Evolutionary conservation across 2,329 filamentous ascomycete genomes (phyloP).

Genomic region (Endothia cerciana): DNA sequence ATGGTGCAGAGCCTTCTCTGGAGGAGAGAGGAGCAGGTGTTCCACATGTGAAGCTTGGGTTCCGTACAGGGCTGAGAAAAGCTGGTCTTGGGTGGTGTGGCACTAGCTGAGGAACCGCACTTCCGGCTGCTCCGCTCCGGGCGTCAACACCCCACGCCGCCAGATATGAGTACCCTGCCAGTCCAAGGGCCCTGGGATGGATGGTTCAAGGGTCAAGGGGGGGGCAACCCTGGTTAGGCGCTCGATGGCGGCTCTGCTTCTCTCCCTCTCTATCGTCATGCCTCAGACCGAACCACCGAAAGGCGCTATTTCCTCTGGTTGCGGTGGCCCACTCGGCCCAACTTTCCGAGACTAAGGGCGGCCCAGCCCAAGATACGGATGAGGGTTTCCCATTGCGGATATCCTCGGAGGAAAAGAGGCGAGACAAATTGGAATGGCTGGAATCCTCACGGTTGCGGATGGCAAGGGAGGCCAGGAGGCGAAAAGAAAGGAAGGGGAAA

Average conservation of each 20-base stretch:
- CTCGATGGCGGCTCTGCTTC: conserved; percentile 8
- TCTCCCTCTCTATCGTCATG: background rate
- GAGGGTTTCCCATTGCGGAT: background rate
- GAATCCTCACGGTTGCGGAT: background rate
- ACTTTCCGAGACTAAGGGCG: conserved; percentile 26
- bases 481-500: background rate
- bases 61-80: too few relatives aligned
- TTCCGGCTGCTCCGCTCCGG: conserved; percentile 6
- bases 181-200: background rate
- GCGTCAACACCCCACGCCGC: conserved; percentile 4
- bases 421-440: background rate
- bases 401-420: conserved; percentile 3
- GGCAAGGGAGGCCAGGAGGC: background rate
- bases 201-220: background rate
- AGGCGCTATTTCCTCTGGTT: conserved; percentile 15
- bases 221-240: background rate
- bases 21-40: too few relatives aligned
- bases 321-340: conserved; percentile 29
- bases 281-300: conserved; percentile 1
- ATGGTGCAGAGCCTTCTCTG: too few relatives aligned
- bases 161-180: background rate
- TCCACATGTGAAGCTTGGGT: too few relatives aligned
- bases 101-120: background rate
- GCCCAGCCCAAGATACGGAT: background rate
- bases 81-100: background rate